Conservation (phyloP, 2,329 filamentous ascomycete genomes). For the Claviceps maximensis region DNA sequence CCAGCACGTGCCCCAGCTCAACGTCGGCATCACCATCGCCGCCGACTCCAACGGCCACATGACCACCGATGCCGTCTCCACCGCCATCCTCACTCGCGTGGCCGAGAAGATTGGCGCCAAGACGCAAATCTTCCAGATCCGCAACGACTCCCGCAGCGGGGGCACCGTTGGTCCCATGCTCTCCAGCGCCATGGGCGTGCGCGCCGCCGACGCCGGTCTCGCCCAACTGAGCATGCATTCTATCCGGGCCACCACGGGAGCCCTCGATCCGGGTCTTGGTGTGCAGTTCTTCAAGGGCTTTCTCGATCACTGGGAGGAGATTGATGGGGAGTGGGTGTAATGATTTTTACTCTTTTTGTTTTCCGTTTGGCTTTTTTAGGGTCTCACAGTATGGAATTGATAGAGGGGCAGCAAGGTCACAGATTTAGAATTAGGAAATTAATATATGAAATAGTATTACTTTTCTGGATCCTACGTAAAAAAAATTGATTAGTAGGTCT, state of each 20-base stretch:
- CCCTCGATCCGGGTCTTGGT: slow-evolving; percentile 74
- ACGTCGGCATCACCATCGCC: slow-evolving; percentile 70
- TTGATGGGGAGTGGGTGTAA: slow-evolving; percentile 63
- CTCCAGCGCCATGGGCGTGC: slow-evolving; percentile 64
- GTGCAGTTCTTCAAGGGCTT: slow-evolving; percentile 84
- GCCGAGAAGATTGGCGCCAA: slow-evolving; percentile 59
- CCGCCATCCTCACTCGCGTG: slow-evolving; percentile 64
- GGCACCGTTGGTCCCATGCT: slow-evolving; percentile 94
- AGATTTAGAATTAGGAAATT: too few relatives aligned
- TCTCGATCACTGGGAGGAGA: slow-evolving; percentile 70
- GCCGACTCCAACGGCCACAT: slow-evolving; percentile 88
- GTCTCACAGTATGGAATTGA: too few relatives aligned
- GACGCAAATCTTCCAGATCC: slow-evolving; percentile 84
- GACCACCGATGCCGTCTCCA: slow-evolving; percentile 83
- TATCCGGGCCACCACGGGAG: slow-evolving; percentile 77
- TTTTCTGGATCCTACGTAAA: too few relatives aligned
- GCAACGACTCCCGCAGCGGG: slow-evolving; percentile 79
- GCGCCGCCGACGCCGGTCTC: slow-evolving; percentile 77
- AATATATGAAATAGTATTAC: too few relatives aligned
- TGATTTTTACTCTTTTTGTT: neutral
- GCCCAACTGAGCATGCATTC: slow-evolving; percentile 91
- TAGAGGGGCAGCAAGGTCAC: too few relatives aligned
- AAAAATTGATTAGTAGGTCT: too few relatives aligned
- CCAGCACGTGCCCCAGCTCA: slow-evolving; percentile 76
- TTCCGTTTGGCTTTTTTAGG: neutral